phyloP scores from a whole-genome alignment of 2,329 filamentous ascomycete species.

The Scedosporium minutisporum region DNA sequence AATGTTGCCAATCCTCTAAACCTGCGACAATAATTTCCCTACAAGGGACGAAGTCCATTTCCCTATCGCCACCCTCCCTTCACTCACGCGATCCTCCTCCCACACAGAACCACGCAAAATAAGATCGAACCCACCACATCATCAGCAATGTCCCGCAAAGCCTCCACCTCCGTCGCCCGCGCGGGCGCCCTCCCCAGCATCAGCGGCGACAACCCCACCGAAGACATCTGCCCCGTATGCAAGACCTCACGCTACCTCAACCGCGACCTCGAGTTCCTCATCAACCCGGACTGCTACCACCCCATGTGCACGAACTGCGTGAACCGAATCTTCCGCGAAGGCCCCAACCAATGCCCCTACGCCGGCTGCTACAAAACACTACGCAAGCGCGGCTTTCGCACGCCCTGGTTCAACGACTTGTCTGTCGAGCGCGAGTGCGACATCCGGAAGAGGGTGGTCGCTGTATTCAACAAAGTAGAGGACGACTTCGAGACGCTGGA shows the following conservation, averaged over 20 bases:
- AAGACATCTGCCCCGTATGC: slow-evolving; percentile 91
- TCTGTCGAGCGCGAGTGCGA: slow-evolving; percentile 87
- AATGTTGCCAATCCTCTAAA: no score
- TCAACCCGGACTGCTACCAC: slow-evolving; percentile 98
- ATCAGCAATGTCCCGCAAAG: slow-evolving; percentile 27
- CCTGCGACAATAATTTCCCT: no score
- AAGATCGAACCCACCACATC: not conserved
- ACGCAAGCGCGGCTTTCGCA: slow-evolving; percentile 72
- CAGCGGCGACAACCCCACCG: slow-evolving; percentile 19
- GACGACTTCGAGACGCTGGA: slow-evolving; percentile 81
- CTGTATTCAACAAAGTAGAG: slow-evolving; percentile 77
- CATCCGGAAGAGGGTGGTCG: slow-evolving; percentile 66
- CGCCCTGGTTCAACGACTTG: slow-evolving; percentile 84
- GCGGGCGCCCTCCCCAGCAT: slow-evolving; percentile 10
- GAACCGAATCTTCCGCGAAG: slow-evolving; percentile 83
- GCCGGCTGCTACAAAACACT: slow-evolving; percentile 81
- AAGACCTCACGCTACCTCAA: slow-evolving; percentile 95
- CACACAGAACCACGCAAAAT: not conserved
- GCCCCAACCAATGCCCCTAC: slow-evolving; percentile 86
- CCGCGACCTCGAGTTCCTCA: slow-evolving; percentile 84
- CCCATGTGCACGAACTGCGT: slow-evolving; percentile 97
- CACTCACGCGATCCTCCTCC: not conserved
- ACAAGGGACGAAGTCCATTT: no score
- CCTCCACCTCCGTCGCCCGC: slow-evolving; percentile 12
- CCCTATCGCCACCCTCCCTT: not conserved